Evolutionary conservation across 257 asterid species (phyloP), one percentile per base, ranked within the genome.

Genomic region (Perilla frutescens): DNA sequence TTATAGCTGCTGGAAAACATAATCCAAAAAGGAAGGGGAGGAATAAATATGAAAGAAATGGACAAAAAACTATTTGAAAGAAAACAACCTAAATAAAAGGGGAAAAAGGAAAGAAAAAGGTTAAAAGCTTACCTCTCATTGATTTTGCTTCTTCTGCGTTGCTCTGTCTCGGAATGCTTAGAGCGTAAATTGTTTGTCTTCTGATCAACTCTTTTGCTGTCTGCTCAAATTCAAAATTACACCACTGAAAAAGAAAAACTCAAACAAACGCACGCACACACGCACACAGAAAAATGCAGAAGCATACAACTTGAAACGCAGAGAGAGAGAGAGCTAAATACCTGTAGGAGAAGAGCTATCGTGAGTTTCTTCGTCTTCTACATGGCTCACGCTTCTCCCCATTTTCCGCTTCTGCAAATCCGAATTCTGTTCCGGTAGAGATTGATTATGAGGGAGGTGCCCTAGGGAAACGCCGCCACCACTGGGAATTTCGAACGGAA

Each of bases 161-260:
- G 97, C 85, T 91, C 97, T 5, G 96, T 89, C 83, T 86, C 97
- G 36, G 96, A 90, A 84, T 93, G 98, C 86, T 89, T 93, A 66
- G 97, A 82, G 61, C 97, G 87, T 43, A 63, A 59, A 43, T 84
- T 62, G 54, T 56, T 83, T 79, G 58, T 82, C 83, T 86, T 92
- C 84, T 71, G 83, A 83, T 84, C 86, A 70, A 68, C 84, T 67
- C 77, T 77, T 82, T 68, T 85, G 61, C 78, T 79, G 70, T 82
- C 97, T 87, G 83, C 83, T 70, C 41, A 50, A 50, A 41, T 60
- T 67, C 77, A 80, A 64, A 77, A 57, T 43, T 58, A 26, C 56
- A 55, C 6, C 55, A 13, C 34, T 36, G 62, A 64, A 9, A 56
- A 49, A 11, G 6, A 7, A 20, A 20, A 20, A 20, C 26, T 20